Conservation (phyloP, 108 stramenopile species). For the Conticribra guillardii region DNA sequence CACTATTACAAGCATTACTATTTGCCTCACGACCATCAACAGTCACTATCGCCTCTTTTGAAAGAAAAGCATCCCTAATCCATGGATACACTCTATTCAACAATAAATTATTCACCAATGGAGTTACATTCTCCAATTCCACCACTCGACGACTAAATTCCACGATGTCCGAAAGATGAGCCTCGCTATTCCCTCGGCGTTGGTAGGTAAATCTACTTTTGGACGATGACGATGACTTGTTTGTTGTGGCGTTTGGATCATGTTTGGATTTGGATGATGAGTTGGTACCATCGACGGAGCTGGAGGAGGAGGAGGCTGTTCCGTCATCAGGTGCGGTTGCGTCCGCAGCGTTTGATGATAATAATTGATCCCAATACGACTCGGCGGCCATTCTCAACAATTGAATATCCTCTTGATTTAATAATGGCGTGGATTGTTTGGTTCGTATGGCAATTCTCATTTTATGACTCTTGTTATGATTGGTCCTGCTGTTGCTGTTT, state of each 20-base stretch:
- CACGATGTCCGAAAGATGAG: constrained; percentile 45
- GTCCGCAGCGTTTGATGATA: not conserved
- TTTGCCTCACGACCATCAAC: no score
- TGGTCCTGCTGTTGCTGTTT: no score
- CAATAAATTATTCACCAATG: constrained; percentile 51
- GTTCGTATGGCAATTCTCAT: constrained; percentile 29
- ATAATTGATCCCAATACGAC: constrained; percentile 24
- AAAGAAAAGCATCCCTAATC: constrained; percentile 58
- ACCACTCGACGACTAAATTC: not conserved
- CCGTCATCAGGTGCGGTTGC: no score
- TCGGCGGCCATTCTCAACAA: constrained; percentile 18
- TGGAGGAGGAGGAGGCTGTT: no score
- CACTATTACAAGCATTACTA: no score
- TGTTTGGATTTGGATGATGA: not conserved
- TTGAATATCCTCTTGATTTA: constrained; percentile 26
- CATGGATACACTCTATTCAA: constrained; percentile 56
- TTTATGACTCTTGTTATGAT: no score
- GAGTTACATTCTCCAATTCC: constrained; percentile 26
- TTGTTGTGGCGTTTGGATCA: not conserved
- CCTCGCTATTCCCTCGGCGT: constrained; percentile 56
- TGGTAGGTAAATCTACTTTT: constrained; percentile 65
- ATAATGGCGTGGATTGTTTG: constrained; percentile 30
- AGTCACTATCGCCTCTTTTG: constrained; percentile 12
- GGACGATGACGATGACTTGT: not conserved
- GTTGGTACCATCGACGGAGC: no score